Conservation (phyloP, 306 rosid species). For the Rosa persica region DNA sequence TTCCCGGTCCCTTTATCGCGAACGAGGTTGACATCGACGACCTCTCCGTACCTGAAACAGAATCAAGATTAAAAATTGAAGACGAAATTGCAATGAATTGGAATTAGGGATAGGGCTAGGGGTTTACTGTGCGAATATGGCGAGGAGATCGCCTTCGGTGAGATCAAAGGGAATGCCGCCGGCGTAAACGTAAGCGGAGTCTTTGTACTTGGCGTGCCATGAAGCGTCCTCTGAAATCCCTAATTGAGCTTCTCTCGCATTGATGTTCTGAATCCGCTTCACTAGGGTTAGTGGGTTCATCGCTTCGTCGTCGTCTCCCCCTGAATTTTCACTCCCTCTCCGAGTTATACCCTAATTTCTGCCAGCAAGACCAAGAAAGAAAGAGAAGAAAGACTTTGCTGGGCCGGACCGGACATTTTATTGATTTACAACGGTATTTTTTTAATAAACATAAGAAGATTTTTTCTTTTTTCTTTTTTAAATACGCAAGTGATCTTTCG, state of each 20-base stretch:
- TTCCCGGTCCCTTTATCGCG: conserved; percentile 90
- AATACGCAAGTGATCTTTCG: too few species aligned
- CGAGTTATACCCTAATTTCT: conserved; percentile 4
- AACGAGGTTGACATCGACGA: conserved; percentile 89
- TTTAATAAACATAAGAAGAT: too few species aligned
- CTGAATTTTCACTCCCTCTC: not conserved
- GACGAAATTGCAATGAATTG: not conserved
- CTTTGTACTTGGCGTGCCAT: conserved; percentile 87
- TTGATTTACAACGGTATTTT: too few species aligned
- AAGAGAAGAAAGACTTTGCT: too few species aligned
- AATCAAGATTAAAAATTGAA: not conserved
- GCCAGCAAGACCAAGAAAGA: not conserved
- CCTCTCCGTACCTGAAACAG: conserved; percentile 65
- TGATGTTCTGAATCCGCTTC: conserved; percentile 80
- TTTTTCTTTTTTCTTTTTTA: too few species aligned
- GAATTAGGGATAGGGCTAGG: not conserved
- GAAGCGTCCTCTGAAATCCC: conserved; percentile 83
- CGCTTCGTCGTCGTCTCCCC: not conserved
- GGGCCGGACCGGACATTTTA: not conserved
- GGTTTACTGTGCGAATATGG: conserved; percentile 81
- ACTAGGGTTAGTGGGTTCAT: conserved; percentile 93
- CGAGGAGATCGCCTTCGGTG: conserved; percentile 93
- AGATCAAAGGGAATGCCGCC: conserved; percentile 92
- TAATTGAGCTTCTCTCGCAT: conserved; percentile 67
- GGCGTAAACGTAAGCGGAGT: conserved; percentile 75